Percentiles rank a stretch among this genome's conserved stretches.
phyloP scores from a whole-genome alignment of 1,284 basidiomycete genomes.

The Butyriboletus appendiculatus region DNA sequence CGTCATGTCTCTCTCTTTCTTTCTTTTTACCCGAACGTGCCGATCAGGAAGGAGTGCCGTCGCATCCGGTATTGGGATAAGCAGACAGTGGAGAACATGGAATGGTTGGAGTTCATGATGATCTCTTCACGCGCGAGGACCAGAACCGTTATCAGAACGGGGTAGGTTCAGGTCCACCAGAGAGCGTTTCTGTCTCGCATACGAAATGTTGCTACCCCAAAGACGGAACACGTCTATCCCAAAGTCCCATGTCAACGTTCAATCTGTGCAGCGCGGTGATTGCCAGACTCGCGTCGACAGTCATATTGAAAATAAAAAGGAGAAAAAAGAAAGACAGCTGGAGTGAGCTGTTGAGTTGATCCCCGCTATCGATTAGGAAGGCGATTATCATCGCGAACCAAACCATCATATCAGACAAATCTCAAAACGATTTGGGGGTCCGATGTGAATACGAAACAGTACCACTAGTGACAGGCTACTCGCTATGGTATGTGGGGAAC shows the following conservation, averaged over 20 bases:
- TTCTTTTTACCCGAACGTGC: neutral
- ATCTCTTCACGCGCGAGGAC: neutral
- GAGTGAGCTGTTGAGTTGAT: slow-evolving; percentile 6
- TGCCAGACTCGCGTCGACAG: neutral
- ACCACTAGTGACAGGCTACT: neutral
- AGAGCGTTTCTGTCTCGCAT: neutral
- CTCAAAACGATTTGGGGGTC: slow-evolving; percentile 8
- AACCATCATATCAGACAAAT: slow-evolving; percentile 29
- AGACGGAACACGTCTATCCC: slow-evolving; percentile 13
- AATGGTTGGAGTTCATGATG: neutral
- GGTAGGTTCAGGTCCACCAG: slow-evolving; percentile 9
- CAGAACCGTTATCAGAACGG: too few relatives aligned
- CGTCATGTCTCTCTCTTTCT: neutral
- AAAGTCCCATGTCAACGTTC: neutral
- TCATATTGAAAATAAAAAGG: neutral
- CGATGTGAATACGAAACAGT: slow-evolving; percentile 16
- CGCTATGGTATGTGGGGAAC: neutral
- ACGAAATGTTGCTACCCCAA: neutral
- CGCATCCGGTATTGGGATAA: neutral
- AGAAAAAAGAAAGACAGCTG: neutral
- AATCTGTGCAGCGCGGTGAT: neutral
- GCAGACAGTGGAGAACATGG: neutral
- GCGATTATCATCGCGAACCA: slow-evolving; percentile 1
- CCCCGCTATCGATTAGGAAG: slow-evolving; percentile 9
- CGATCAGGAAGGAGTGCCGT: slow-evolving; percentile 9